Percentiles rank a stretch among this genome's conserved stretches.
Evolutionary conservation across 371 early-diverging fungal species (phyloP).

Genomic region (Saksenaea oblongispora): DNA sequence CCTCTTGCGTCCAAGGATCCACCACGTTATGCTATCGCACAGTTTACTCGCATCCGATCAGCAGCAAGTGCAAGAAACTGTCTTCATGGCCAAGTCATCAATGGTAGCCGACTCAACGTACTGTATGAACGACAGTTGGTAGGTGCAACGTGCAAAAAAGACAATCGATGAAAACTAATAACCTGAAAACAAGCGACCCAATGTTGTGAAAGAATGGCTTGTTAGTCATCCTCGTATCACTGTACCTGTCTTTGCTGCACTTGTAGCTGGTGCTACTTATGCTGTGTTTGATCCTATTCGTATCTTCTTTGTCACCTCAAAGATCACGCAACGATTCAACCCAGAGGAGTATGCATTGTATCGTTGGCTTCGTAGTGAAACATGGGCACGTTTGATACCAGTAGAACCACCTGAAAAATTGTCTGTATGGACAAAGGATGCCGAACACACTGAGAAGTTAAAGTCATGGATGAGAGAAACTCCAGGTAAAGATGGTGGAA

Average conservation of each 20-base stretch:
- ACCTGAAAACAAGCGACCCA: constrained; percentile 41
- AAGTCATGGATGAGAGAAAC: constrained; percentile 65
- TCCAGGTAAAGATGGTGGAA: constrained; percentile 51
- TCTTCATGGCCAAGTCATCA: constrained; percentile 74
- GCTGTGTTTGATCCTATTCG: constrained; percentile 92
- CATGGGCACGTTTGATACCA: constrained; percentile 50
- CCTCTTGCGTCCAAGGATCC: constrained; percentile 63
- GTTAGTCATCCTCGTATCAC: constrained; percentile 72
- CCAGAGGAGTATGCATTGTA: constrained; percentile 62
- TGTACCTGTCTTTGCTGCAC: constrained; percentile 73
- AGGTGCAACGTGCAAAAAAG: constrained; percentile 2
- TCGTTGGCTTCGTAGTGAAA: constrained; percentile 67
- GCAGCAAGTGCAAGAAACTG: constrained; percentile 92
- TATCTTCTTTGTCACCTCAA: constrained; percentile 81
- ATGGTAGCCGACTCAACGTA: constrained; percentile 67
- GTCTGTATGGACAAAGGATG: constrained; percentile 63
- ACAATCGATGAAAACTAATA: background rate
- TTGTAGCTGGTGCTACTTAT: constrained; percentile 78
- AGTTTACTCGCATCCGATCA: constrained; percentile 71
- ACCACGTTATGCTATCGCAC: constrained; percentile 77
- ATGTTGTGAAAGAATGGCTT: constrained; percentile 70
- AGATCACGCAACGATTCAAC: constrained; percentile 78
- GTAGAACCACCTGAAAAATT: constrained; percentile 7
- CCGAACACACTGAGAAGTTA: constrained; percentile 59
- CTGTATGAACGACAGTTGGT: constrained; percentile 70